These are phyloP conservation scores for Cucumis variabilis DNA, from an alignment of 331 rosid genomes.

Conservation along the genomic window DNA sequence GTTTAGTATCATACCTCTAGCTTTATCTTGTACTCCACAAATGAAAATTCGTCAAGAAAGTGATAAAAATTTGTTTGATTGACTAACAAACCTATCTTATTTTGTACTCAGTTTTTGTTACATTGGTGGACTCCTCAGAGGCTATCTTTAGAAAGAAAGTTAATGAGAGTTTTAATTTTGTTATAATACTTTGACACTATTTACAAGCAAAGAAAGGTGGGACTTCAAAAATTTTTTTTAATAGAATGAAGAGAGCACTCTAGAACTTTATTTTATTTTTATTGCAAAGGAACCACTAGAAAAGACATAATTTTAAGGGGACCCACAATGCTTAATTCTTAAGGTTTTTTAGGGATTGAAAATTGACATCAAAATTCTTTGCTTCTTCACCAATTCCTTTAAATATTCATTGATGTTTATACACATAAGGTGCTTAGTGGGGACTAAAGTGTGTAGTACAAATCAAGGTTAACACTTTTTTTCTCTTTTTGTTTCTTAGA, in stretches of 20 bases:
- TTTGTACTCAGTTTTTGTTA: not conserved
- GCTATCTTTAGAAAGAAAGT: not conserved
- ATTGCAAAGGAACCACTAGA: not conserved
- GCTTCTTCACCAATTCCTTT: not conserved
- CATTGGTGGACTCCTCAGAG: not conserved
- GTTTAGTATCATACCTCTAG: no score
- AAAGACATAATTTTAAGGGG: not conserved
- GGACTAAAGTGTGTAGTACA: not conserved
- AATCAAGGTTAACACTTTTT: not conserved
- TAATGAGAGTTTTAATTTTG: not conserved
- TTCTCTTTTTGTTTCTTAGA: not conserved
- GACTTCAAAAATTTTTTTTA: no score
- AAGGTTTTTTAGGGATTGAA: not conserved
- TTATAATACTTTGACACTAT: not conserved
- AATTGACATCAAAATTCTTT: not conserved
- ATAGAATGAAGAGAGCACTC: no score
- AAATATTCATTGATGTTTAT: not conserved
- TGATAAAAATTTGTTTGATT: not conserved
- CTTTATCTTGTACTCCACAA: not conserved
- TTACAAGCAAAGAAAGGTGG: not conserved
- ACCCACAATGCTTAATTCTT: not conserved
- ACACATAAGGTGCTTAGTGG: not conserved
- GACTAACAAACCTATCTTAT: not conserved
- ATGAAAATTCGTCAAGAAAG: not conserved
- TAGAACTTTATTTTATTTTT: no score